These are phyloP conservation scores for Plasmodium coatneyi DNA, from an alignment of 169 alveolate species.

Conservation along the genomic window DNA sequence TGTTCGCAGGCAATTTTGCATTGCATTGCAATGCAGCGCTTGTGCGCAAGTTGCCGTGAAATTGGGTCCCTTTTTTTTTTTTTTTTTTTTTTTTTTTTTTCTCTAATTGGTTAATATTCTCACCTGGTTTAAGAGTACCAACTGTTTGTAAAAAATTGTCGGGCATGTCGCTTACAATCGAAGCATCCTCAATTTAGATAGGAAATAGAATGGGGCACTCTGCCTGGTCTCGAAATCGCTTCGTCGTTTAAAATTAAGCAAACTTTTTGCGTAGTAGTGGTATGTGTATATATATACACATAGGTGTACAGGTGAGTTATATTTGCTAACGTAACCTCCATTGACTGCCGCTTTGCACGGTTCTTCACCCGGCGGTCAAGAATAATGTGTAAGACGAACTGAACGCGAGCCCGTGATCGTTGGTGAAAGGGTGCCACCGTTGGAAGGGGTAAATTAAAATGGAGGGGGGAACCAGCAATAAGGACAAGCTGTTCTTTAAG, in stretches of 20 bases:
- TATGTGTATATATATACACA: not conserved
- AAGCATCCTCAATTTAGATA: not conserved
- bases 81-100: no score
- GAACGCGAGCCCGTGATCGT: not conserved
- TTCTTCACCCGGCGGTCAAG: not conserved
- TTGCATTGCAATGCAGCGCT: not conserved
- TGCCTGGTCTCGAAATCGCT: not conserved
- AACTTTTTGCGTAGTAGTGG: not conserved
- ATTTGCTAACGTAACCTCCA: not conserved
- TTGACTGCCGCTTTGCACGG: not conserved
- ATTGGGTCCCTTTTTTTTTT: not conserved
- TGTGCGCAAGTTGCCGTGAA: not conserved
- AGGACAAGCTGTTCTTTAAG: constrained; percentile 39
- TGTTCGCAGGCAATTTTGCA: not conserved
- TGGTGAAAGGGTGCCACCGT: not conserved
- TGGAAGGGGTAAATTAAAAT: not conserved
- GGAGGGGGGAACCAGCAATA: not conserved
- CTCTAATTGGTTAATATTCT: not conserved
- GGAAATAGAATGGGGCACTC: not conserved
- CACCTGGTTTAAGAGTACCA: not conserved
- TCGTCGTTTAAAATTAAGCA: not conserved
- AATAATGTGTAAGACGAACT: not conserved
- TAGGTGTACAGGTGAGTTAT: not conserved
- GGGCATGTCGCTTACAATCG: not conserved
- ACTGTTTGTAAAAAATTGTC: not conserved